Percentiles rank a stretch among this genome's conserved stretches.
phyloP scores from a whole-genome alignment of 805 yeast species.

The Brettanomyces naardenensis region DNA sequence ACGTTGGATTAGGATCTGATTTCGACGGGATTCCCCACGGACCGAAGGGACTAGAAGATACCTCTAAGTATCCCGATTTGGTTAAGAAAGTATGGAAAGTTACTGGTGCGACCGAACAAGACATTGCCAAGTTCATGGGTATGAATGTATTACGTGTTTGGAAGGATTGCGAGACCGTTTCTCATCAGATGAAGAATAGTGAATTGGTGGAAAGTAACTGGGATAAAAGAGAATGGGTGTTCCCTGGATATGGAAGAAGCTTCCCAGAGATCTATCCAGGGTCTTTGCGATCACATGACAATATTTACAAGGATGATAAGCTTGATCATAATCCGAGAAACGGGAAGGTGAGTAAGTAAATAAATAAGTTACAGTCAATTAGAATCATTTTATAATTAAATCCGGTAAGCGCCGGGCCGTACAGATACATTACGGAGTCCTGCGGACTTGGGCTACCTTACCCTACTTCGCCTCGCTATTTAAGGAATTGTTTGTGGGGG shows the following conservation, averaged over 20 bases:
- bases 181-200: constrained; percentile 17
- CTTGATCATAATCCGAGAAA: not conserved
- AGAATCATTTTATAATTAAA: too few relatives aligned
- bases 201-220: constrained; percentile 31
- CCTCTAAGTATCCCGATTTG: constrained; percentile 45
- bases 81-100: constrained; percentile 25
- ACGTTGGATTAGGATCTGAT: constrained; percentile 47
- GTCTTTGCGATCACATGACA: constrained; percentile 9
- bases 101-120: constrained; percentile 35
- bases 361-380: too few relatives aligned
- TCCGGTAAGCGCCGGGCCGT: too few relatives aligned
- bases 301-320: constrained; percentile 7
- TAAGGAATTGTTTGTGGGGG: too few relatives aligned
- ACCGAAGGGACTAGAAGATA: constrained; percentile 46
- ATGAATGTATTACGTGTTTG: constrained; percentile 39
- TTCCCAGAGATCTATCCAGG: constrained; percentile 33
- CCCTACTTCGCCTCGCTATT: too few relatives aligned
- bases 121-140: constrained; percentile 37
- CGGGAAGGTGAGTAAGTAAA: not conserved
- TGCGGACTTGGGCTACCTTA: too few relatives aligned
- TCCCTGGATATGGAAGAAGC: constrained; percentile 22
- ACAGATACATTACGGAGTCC: too few relatives aligned
- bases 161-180: constrained; percentile 31
- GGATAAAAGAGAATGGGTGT: constrained; percentile 35
- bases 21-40: constrained; percentile 42